Base-by-base conservation (phyloP, 805 yeast species). In the Pichia occidentalis region DNA sequence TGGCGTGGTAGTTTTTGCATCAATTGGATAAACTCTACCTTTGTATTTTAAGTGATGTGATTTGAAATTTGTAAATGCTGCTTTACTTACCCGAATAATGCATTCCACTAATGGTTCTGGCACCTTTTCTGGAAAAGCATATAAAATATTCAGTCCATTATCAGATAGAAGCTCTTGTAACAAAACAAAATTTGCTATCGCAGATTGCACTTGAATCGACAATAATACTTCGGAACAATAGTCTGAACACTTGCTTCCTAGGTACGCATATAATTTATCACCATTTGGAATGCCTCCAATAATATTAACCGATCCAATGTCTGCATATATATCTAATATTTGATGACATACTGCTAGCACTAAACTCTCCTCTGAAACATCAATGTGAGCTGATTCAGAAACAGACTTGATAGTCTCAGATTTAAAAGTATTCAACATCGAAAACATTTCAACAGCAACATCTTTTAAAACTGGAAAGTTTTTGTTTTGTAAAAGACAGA, bases 401-500 rank as follows among this genome's bases (percentile, higher is more conserved):
- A 37, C 48, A 27, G 46, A 40, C 11, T 45, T 26, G 25, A 51
- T 36, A 12, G 48, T 47, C 20, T 43, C 37, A 20, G 34, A 10
- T 41, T 51, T 29, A 44, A 48, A 38, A 16, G 41, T 13, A 22
- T 42, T 56, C 49, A 67, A 29, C 37, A 44, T 4, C 18, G 39
- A 22, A 41, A 46, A 31, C 48, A 59, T 48, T 27, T 44, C 40
- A 12, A 47, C 24, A 2, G 56, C 51, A 8, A 53, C 32, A 4
- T 60, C 54, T 28, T 56, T 57, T 31, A 68, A 50, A 5, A 45
- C 48, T 3, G 56, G 49, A 39, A 68, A 68, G 4, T 78, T 77
- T 7, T 70, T 73, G 29, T 60, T 52, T 48, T 77, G 79, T 39
- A 77, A 59, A 31, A 78, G 66, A n/a, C 70, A 52, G 18, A 77